These are phyloP conservation scores for Testicularia cyperi DNA, from an alignment of 1,284 basidiomycete species.

Conservation along the genomic window DNA sequence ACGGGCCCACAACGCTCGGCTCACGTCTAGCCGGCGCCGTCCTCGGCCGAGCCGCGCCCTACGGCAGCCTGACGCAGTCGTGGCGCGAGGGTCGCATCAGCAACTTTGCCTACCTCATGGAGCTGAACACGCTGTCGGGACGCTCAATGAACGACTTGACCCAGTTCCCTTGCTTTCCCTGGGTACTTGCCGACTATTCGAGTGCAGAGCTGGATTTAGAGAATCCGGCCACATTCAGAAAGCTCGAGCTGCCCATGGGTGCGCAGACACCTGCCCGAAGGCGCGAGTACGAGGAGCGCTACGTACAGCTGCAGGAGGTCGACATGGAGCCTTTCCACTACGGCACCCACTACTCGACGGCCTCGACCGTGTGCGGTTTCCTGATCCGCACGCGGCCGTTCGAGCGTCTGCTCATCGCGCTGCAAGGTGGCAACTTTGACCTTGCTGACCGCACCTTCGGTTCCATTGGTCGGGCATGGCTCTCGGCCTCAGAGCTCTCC, in stretches of 20 bases:
- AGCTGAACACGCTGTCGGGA: slow-evolving; percentile 58
- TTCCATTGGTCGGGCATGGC: slow-evolving; percentile 71
- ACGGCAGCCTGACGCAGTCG: slow-evolving; percentile 49
- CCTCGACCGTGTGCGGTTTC: slow-evolving; percentile 95
- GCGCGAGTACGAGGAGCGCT: slow-evolving; percentile 66
- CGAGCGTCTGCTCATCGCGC: slow-evolving; percentile 42
- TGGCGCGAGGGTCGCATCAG: slow-evolving; percentile 55
- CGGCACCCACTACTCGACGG: slow-evolving; percentile 89
- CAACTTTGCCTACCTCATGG: slow-evolving; percentile 60
- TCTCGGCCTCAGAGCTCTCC: slow-evolving; percentile 80
- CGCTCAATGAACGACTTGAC: slow-evolving; percentile 70
- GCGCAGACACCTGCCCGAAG: slow-evolving; percentile 73
- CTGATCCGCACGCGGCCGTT: slow-evolving; percentile 80
- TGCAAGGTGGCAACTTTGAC: slow-evolving; percentile 76
- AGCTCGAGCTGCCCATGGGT: slow-evolving; percentile 86
- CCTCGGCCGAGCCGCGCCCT: slow-evolving; percentile 29
- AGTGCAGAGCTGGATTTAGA: slow-evolving; percentile 74
- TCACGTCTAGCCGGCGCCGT: slow-evolving; percentile 44
- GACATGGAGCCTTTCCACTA: slow-evolving; percentile 67
- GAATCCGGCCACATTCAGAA: slow-evolving; percentile 71
- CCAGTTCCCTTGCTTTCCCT: slow-evolving; percentile 90
- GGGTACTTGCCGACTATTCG: slow-evolving; percentile 83
- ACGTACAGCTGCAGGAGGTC: slow-evolving; percentile 71
- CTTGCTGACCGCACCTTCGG: slow-evolving; percentile 89
- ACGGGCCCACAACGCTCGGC: no score